These are phyloP conservation scores for Debaryomyces subglobosus DNA, from an alignment of 1,139 yeast genomes.

Conservation along the genomic window DNA sequence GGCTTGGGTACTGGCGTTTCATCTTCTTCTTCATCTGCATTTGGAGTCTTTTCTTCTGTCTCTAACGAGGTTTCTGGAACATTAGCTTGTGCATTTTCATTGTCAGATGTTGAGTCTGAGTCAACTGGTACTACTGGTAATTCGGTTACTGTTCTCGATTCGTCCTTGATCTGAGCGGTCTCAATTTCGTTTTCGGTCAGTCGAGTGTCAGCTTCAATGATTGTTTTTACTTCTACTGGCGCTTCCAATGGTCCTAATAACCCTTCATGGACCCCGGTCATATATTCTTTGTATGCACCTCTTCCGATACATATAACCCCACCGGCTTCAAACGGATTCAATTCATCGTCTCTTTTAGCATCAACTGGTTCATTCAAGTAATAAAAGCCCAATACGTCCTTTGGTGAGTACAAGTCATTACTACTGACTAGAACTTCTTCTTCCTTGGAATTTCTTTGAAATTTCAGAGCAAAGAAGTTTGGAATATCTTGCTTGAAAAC, in stretches of 20 bases:
- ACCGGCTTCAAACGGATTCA: constrained; percentile 57
- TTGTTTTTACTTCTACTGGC: constrained; percentile 49
- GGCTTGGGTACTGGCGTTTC: constrained; percentile 62
- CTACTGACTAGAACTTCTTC: constrained; percentile 24
- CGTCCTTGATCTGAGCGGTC: not conserved
- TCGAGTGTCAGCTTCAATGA: constrained; percentile 8
- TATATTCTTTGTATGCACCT: constrained; percentile 92
- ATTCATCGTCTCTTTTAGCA: constrained; percentile 50
- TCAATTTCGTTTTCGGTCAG: constrained; percentile 16
- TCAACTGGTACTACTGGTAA: not conserved
- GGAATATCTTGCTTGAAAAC: constrained; percentile 17
- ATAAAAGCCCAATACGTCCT: constrained; percentile 63
- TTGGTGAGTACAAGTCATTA: constrained; percentile 50
- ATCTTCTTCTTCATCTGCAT: constrained; percentile 32
- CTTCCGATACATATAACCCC: constrained; percentile 93
- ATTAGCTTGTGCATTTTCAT: constrained; percentile 16
- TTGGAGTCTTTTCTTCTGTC: constrained; percentile 28
- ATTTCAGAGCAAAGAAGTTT: constrained; percentile 7
- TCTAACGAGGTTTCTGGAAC: constrained; percentile 28
- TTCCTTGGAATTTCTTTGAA: constrained; percentile 18
- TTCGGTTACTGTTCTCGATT: not conserved
- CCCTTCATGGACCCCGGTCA: constrained; percentile 92
- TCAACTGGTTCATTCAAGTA: constrained; percentile 36
- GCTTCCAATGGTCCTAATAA: constrained; percentile 85
- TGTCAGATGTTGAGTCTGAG: not conserved